Evolutionary conservation across 176 grass and related monocot species (phyloP), one percentile per base, ranked within the genome.

Genomic region (Zoysia pacifica): DNA sequence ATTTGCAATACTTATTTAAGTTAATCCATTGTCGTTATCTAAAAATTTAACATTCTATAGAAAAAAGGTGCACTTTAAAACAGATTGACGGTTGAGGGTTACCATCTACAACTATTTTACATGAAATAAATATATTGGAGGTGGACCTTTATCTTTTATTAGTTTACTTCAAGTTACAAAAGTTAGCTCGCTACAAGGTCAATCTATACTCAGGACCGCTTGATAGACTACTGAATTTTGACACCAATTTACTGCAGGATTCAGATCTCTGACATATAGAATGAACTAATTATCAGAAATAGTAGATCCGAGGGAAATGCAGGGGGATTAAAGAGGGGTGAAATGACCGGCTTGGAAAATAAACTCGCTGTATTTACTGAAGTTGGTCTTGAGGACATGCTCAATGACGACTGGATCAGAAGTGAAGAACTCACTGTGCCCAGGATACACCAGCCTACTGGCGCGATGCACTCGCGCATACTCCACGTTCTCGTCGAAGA

Each of bases 341-440:
- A 28, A 28, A 28, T 28, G 28, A 28, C 28, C 28, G 28, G 15
- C 53, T 56, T 56, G n/a, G n/a, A 9, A 28, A 20, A 11, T 62
- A 11, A 62, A 84, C 90, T 89, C 89, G 70, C 76, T 84, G 77
- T 93, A 89, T 68, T 89, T 93, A 60, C 72, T 77, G 90, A 89
- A 93, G 62, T 62, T 93, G 47, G 77, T 81, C 48, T 81, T 93
- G 42, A 89, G 81, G 28, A 93, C 39, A 35, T 93, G 80, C 77
- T 93, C 77, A 28, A 93, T 14, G 75, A 79, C 53, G 47, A 62
- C 58, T 0, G 90, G 84, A 48, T 93, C 90, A 18, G 81, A 20
- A 2, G 84, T 89, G 7, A 10, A 60, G 52, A 93, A 0, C 62
- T 87, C 76, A 18, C 77, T 81, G 72, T 84, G 77, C n/a, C 60